Evolutionary conservation across 2,329 filamentous ascomycete genomes (phyloP).

Genomic region (Aspergillaceae sp.): DNA sequence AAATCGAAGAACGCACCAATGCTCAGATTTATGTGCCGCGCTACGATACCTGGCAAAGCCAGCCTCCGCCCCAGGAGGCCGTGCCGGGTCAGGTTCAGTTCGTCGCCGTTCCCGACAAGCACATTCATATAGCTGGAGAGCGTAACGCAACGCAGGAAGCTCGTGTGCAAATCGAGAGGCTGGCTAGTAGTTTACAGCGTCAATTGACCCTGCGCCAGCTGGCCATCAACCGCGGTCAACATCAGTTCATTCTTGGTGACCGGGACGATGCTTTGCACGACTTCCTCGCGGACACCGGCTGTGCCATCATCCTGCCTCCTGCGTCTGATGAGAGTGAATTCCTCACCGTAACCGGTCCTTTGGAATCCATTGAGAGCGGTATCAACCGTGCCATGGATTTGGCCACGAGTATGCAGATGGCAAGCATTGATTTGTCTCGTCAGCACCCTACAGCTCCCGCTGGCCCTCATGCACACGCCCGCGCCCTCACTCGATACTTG

Average conservation of each 20-base stretch:
- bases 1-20: slow-evolving; percentile 64
- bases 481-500: slow-evolving; percentile 80
- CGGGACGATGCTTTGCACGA: slow-evolving; percentile 70
- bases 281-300: slow-evolving; percentile 85
- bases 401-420: slow-evolving; percentile 76
- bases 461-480: slow-evolving; percentile 69
- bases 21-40: slow-evolving; percentile 75
- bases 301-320: slow-evolving; percentile 72
- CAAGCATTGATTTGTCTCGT: slow-evolving; percentile 70
- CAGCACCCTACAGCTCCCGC: slow-evolving; percentile 66
- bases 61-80: slow-evolving; percentile 57
- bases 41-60: slow-evolving; percentile 63
- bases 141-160: slow-evolving; percentile 71
- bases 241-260: slow-evolving; percentile 91
- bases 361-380: slow-evolving; percentile 63
- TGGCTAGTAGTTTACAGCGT: slow-evolving; percentile 64
- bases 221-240: slow-evolving; percentile 73
- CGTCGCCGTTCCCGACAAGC: slow-evolving; percentile 59
- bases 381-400: slow-evolving; percentile 80
- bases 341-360: slow-evolving; percentile 74
- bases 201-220: slow-evolving; percentile 70
- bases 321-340: slow-evolving; percentile 69
- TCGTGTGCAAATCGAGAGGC: slow-evolving; percentile 69
- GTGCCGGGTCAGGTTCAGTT: slow-evolving; percentile 62
- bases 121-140: slow-evolving; percentile 81